Evolutionary conservation across 768 basidiomycete species (phyloP), one percentile per base, ranked within the genome.

Genomic region (Podaxis carcinomalis): DNA sequence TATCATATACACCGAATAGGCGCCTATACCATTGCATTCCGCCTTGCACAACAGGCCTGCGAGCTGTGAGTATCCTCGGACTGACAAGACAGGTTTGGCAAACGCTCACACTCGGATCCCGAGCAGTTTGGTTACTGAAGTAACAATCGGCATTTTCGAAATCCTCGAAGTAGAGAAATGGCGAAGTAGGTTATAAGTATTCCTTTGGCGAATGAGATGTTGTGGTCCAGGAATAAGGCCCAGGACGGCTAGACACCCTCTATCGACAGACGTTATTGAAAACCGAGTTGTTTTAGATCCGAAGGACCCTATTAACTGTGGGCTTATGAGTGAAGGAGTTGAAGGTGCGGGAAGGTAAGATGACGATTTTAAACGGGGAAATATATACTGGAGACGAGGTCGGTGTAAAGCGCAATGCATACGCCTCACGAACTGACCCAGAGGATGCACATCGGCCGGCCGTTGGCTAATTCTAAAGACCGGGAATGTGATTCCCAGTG

Each of bases 21-120:
- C 51, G 51, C 59, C 14, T 69, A 50, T 75, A 91, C 89, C 89
- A 95, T 84, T 93, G 92, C 92, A 94, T 93, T 51, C 91, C 92
- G 23, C 92, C 92, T 70, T 94, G 93, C 1, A 95, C 82, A 50
- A 93, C 77, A 14, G 92, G 93, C 35, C 89, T 91, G 56, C 28
- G 61, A 10, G 35, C 52, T 2, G 19, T 58, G 42, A 42, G 9
- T 36, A 10, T 37, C 28, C 7, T 25, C 37, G 21, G 19, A 62
- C 7, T 10, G 21, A 4, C 51, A 40, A 40, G 25, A 5, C 19
- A 40, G 19, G 51, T 21, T 10, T 49, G 23, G 50, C 55, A 14
- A 13, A 51, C 32, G 78, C 85, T 39, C 66, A 89, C 89, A 90
- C 79, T 49, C 82, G 78, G 63, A 91, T 90, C 35, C 77, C 79